Evolutionary conservation across 495 filamentous ascomycete species (phyloP), one percentile per base, ranked within the genome.

Genomic region (Neohortaea acidophila): DNA sequence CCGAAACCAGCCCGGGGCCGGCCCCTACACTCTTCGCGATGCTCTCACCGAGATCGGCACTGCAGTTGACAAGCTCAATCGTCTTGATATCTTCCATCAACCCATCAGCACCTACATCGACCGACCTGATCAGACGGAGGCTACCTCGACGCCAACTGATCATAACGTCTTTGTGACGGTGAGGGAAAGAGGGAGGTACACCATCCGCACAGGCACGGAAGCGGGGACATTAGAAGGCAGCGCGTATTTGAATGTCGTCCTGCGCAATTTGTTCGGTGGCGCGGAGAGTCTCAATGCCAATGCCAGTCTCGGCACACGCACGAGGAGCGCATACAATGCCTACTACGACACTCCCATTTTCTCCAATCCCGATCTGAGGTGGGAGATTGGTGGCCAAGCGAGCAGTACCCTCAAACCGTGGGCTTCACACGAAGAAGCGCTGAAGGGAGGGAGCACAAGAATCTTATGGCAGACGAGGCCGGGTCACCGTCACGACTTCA

Each of bases 181-280:
- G 5, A 67, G 68, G 27, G 89, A 97, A 58, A 79, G 81, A 45
- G 75, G 77, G 2, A 73, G 79, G 19, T 67, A 94, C 30, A 64
- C 79, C 22, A 64, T 94, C 54, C 89, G 83, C 59, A 92, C 86
- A 2, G 89, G 89, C 22, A 94, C 89, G 4, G 85, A 94, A 50
- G 64, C 91, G 19, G 89, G 91, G 36, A 85, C 86, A 50, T 68
- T 79, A 10, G 91, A 96, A 57, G 91, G 85, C 12, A 86, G 81
- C 2, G 87, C 87, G 1, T 94, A 92, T 55, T 71, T 80, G 39
- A 82, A 86, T 38, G 66, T 80, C 21, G 66, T 81, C 10, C 73
- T 80, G 58, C 77, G 91, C 33, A 97, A 97, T 60, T 69, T 97
- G 28, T 86, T 96, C 52, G 89, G 89, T 26, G 91, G 91, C 19